Evolutionary conservation across 805 yeast genomes (phyloP), one percentile per base, ranked within the genome.

Genomic region (Saccharomyces mikatae): DNA sequence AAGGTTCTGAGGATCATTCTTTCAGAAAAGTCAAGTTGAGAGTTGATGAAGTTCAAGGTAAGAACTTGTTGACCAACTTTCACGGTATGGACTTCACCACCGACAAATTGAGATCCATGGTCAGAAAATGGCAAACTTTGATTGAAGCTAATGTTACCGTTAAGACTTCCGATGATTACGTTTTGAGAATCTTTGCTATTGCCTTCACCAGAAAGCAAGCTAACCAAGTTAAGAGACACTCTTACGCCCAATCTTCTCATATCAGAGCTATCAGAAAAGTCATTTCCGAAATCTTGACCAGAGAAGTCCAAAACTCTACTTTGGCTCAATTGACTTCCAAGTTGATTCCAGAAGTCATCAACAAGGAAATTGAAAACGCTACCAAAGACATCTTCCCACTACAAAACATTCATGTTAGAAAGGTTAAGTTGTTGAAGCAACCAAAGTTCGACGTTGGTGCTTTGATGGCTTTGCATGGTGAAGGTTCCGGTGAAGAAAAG

Each of bases 31-130:
- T 91, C 74, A 89, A 87, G 79, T 87, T 91, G 79, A 90, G 97
- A 81, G 96, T 92, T 71, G 98, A 91, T 73, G 98, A 92, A 81
- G 96, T 91, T 69, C 97, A 92, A 81, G 97, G 97, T 81, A 89
- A 89, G 81, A 89, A 90, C 86, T 83, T 91, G 74, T 83, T 91
- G 75, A 91, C 98, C 82, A 91, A 91, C 94, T 91, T 91, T 94
- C 97, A 91, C 83, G 98, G 97, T 73, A 78, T 91, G 78, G 96
- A 90, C 81, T 90, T 91, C 86, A 91, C 97, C 73, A 81, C 96
- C 66, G 97, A 91, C 83, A 92, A 91, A 83, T 80, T 92, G 74
- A 88, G 96, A 81, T 90, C 97, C 57, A 83, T 92, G 76, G 97
- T 91, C 63, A 89, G 97, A 85, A 91, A 92, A 79, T 92, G 97